These are phyloP conservation scores for Gaultheria prostrata DNA, from an alignment of 148 eudicot species.

Conservation along the genomic window DNA sequence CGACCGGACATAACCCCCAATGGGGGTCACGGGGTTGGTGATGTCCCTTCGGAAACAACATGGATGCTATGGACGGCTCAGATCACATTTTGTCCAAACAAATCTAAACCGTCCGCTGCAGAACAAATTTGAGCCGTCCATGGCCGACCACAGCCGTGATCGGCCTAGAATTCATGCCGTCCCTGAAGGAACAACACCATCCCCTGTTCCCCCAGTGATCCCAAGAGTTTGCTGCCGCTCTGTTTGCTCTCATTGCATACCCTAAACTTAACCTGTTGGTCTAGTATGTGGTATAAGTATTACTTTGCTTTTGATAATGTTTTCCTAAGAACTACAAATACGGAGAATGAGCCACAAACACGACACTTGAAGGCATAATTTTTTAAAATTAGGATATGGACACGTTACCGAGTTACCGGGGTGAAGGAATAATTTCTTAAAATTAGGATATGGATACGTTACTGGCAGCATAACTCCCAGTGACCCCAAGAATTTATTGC, in stretches of 20 bases:
- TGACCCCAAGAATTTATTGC: background rate
- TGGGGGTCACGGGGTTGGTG: too few species aligned
- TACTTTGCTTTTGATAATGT: background rate
- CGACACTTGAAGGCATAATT: background rate
- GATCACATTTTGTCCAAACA: too few species aligned
- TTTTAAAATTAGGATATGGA: background rate
- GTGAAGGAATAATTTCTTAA: background rate
- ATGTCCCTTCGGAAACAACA: too few species aligned
- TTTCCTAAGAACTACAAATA: background rate
- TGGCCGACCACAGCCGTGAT: too few species aligned
- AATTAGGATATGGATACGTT: background rate
- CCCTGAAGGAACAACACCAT: too few species aligned
- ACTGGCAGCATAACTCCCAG: background rate
- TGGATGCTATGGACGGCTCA: too few species aligned
- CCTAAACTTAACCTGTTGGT: background rate
- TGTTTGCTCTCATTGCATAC: background rate
- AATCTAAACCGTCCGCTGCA: too few species aligned
- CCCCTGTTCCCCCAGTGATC: too few species aligned
- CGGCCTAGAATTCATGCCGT: too few species aligned
- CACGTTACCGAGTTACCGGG: too few species aligned
- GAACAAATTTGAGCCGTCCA: too few species aligned
- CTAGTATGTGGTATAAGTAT: background rate
- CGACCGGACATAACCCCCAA: too few species aligned
- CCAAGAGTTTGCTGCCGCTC: background rate
- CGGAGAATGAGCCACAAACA: background rate